Evolutionary conservation across 768 basidiomycete genomes (phyloP), one percentile per base, ranked within the genome.

Genomic region (Hygrophorus russula): DNA sequence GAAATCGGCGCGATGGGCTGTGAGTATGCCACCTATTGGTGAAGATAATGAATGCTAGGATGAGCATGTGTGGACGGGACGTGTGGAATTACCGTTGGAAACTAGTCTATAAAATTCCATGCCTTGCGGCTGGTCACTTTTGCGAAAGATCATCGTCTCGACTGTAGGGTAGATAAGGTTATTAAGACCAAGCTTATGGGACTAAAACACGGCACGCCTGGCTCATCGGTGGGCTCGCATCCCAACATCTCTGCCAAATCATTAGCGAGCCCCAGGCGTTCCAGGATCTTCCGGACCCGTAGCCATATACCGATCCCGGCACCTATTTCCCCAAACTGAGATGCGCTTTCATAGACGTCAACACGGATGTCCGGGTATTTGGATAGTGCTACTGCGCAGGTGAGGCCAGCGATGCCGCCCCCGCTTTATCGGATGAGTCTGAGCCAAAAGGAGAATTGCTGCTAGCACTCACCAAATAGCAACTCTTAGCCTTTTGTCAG

Each of bases 1-100:
- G 51, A 84, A 81, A 50, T 83, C 79, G n/a, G 79, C 69, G 8
- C 82, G 75, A 57, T 83, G 82, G 48, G 84, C 65, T 45, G 50
- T 77, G 62, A 47, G 75, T 42, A 38, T 27, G 44, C 36, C 27
- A 34, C 32, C 41, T 34, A n/a, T 32, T 8, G 13, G 18, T 8
- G 20, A 7, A 13, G 5, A 10, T 41, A 24, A 41, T n/a, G 18
- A 20, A 15, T 20, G 14, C 19, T n/a, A n/a, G 13, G 14, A 2
- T 7, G 29, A 14, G 6, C 27, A 6, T 8, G 17, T 41, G 5
- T 41, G 35, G 38, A 24, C 15, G 36, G 35, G 34, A 42, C 39
- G 39, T n/a, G n/a, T n/a, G 37, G 24, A 53, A 62, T 19, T 46
- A 78, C 82, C 80, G 54, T 79, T 70, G 0, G 77, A 74, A 30